Conservation (phyloP, 1,284 basidiomycete species). For the Xerocomus nothofagi region DNA sequence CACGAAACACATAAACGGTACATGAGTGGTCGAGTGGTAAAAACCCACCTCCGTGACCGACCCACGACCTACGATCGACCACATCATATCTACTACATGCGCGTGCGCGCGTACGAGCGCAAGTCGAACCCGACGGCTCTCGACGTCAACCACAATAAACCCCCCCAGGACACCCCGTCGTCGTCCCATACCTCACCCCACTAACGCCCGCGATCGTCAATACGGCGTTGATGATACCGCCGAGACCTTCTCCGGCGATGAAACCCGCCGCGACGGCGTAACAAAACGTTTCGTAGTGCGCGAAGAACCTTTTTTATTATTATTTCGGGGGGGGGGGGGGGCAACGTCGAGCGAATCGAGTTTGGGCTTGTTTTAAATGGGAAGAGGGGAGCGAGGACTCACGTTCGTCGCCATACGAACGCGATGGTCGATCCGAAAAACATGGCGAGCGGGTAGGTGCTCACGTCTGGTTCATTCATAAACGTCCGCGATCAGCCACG, state of each 20-base stretch:
- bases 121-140: too few species aligned
- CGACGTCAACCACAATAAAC: constrained; percentile 9
- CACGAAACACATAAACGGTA: too few species aligned
- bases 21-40: too few species aligned
- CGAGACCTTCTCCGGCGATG: constrained; percentile 19
- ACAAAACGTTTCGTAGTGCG: constrained; percentile 5
- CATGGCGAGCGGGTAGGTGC: constrained; percentile 12
- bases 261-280: constrained; percentile 14
- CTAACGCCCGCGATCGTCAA: constrained; percentile 13
- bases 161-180: constrained; percentile 10
- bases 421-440: constrained; percentile 15
- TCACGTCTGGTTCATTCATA: not conserved
- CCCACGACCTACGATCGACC: too few species aligned
- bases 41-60: too few species aligned
- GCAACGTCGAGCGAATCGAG: too few species aligned
- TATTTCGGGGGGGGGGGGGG: too few species aligned
- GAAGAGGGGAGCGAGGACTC: not conserved
- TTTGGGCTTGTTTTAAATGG: too few species aligned
- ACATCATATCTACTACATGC: too few species aligned
- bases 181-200: constrained; percentile 8
- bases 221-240: constrained; percentile 15
- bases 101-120: too few species aligned
- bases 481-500: too few species aligned
- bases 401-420: constrained; percentile 1
- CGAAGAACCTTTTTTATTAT: constrained; percentile 4